These are phyloP conservation scores for Takashimella tepidaria DNA, from an alignment of 1,284 basidiomycete genomes.

Conservation along the genomic window DNA sequence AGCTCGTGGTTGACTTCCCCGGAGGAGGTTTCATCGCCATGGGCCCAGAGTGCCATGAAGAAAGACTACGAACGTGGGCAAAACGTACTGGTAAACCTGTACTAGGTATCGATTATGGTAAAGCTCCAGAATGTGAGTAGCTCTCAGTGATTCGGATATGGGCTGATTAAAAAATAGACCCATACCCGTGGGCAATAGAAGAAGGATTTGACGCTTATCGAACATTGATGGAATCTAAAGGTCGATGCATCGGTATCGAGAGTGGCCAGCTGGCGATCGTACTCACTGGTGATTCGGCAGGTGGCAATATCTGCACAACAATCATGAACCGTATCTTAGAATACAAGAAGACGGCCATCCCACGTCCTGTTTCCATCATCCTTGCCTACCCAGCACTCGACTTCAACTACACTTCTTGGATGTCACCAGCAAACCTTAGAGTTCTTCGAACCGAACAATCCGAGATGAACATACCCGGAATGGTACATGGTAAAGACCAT, in stretches of 20 bases:
- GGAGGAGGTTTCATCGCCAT: slow-evolving; percentile 96
- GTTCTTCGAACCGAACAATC: slow-evolving; percentile 77
- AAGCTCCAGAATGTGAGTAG: slow-evolving; percentile 84
- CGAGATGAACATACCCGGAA: slow-evolving; percentile 55
- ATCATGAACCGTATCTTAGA: slow-evolving; percentile 81
- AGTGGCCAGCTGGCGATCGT: slow-evolving; percentile 69
- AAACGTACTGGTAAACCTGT: slow-evolving; percentile 72
- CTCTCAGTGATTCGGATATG: neutral
- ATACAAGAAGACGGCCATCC: slow-evolving; percentile 51
- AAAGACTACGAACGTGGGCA: slow-evolving; percentile 84
- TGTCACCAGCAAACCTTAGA: slow-evolving; percentile 78
- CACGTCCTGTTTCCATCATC: slow-evolving; percentile 70
- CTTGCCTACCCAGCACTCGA: slow-evolving; percentile 70
- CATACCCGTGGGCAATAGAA: slow-evolving; percentile 91
- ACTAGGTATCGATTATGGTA: slow-evolving; percentile 86
- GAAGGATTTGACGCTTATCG: slow-evolving; percentile 89
- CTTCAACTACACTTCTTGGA: slow-evolving; percentile 98
- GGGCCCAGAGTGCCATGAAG: slow-evolving; percentile 92
- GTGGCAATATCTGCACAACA: slow-evolving; percentile 75
- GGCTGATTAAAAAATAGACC: slow-evolving; percentile 55
- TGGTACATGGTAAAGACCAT: slow-evolving; percentile 81
- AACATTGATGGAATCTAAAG: slow-evolving; percentile 72
- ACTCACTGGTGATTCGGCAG: slow-evolving; percentile 88
- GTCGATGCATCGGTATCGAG: slow-evolving; percentile 67
- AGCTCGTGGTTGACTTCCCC: slow-evolving; percentile 85